These are phyloP conservation scores for Pelargonium australe DNA, from an alignment of 441 rosid species.

Conservation along the genomic window DNA sequence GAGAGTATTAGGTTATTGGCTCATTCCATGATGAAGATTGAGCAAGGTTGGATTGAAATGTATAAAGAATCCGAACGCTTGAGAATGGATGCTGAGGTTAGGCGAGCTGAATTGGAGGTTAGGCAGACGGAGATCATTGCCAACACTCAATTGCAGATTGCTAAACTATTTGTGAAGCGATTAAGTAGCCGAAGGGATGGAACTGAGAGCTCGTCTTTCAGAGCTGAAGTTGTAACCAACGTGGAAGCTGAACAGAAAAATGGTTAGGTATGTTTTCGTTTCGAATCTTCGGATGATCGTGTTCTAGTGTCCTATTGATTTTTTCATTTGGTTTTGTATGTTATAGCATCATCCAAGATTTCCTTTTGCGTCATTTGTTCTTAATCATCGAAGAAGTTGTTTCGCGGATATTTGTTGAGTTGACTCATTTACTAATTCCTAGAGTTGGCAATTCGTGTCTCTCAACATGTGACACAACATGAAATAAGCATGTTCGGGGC, in stretches of 20 bases:
- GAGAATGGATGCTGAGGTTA: constrained; percentile 5
- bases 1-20: constrained; percentile 5
- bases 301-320: not conserved
- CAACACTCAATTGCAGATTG: constrained; percentile 5
- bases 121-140: constrained; percentile 9
- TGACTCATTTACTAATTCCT: not conserved
- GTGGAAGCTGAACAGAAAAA: constrained; percentile 5
- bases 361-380: not conserved
- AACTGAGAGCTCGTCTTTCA: not conserved
- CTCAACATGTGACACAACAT: too few relatives aligned
- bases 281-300: not conserved
- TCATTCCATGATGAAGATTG: constrained; percentile 2
- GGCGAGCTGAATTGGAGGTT: constrained; percentile 3
- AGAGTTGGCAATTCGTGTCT: too few relatives aligned
- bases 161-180: not conserved
- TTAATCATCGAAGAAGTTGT: not conserved
- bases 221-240: not conserved
- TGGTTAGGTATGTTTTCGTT: constrained; percentile 1
- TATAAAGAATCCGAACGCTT: constrained; percentile 7
- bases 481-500: too few relatives aligned
- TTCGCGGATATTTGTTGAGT: not conserved
- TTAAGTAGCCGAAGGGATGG: not conserved
- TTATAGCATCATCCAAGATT: too few relatives aligned
- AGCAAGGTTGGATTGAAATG: constrained; percentile 1
- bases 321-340: not conserved